Base-by-base conservation (phyloP, 306 rosid genomes). In the Vachellia collinsii region DNA sequence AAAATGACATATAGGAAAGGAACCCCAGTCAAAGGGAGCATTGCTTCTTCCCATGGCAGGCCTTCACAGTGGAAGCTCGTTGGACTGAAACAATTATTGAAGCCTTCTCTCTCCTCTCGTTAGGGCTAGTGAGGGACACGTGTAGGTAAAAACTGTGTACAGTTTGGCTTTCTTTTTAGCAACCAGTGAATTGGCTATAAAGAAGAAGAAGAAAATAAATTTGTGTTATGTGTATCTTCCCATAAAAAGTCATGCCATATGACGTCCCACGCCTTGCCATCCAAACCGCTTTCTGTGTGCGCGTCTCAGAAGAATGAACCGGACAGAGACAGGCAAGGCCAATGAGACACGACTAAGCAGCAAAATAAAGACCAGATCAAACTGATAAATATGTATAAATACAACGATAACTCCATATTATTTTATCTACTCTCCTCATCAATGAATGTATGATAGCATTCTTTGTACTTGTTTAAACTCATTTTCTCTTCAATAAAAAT, bases 11-110 rank as follows among this genome's bases (percentile, higher is more conserved):
- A 0, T 79, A 0, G 16, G 42, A 72, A 76, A 78, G 86, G 51
- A 85, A 75, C 81, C 86, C 90, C 91, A 83, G 97, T 92, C 89
- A 94, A 94, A 91, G 92, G 86, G 80, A 80, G 85, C 86, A 70
- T 83, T 66, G 83, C 75, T 89, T 76, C 75, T 89, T 78, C 65
- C 85, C 69, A 77, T 83, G 54, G 76, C 85, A 80, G 81, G 84
- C 87, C 85, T 72, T 86, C 83, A 71, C 85, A 75, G 82, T 81
- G 78, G 67, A 76, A 78, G 77, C 68, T 71, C 70, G 74, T 72
- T 73, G 41, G 74, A 41, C 78, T 74, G 43, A 88, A 94, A 94
- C 88, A 64, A 92, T 93, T 93, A 92, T 93, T 93, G 97, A 85
- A 77, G 87, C 71, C 36, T 41, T 53, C 82, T 69, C 72, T 37